These are phyloP conservation scores for Trifolium dubium DNA, from an alignment of 306 rosid genomes.

Conservation along the genomic window DNA sequence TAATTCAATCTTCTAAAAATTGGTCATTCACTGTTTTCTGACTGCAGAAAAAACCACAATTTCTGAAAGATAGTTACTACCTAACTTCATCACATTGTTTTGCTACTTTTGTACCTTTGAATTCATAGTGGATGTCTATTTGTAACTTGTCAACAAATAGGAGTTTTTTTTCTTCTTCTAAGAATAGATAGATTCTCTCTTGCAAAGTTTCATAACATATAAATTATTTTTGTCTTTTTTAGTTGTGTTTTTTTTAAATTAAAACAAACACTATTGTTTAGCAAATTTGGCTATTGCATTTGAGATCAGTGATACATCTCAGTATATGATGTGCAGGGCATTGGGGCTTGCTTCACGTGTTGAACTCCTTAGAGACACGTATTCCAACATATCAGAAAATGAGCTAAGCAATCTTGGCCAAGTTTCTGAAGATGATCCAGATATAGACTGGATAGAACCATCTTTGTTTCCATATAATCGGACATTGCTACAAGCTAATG, in stretches of 20 bases:
- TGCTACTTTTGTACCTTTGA: too few species aligned
- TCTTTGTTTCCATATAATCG: constrained; percentile 48
- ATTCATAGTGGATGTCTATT: too few species aligned
- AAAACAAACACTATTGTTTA: background rate
- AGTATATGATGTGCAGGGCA: constrained; percentile 47
- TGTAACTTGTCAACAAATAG: background rate
- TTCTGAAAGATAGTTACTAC: too few species aligned
- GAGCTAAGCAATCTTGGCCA: constrained; percentile 37
- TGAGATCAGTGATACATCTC: constrained; percentile 14
- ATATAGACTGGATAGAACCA: constrained; percentile 71
- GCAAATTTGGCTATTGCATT: background rate
- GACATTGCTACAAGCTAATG: constrained; percentile 33
- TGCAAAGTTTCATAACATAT: too few species aligned
- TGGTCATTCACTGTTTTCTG: background rate
- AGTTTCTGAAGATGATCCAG: constrained; percentile 52
- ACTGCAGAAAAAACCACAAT: too few species aligned
- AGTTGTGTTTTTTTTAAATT: constrained; percentile 1
- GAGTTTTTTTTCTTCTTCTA: background rate
- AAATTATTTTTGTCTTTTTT: background rate
- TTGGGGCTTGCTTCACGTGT: constrained; percentile 50
- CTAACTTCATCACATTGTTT: too few species aligned
- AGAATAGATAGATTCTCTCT: background rate
- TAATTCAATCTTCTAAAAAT: too few species aligned
- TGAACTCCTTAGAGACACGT: constrained; percentile 47
- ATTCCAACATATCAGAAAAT: constrained; percentile 16